Evolutionary conservation across 148 eudicot species (phyloP).

Genomic region (Oxyria digyna): DNA sequence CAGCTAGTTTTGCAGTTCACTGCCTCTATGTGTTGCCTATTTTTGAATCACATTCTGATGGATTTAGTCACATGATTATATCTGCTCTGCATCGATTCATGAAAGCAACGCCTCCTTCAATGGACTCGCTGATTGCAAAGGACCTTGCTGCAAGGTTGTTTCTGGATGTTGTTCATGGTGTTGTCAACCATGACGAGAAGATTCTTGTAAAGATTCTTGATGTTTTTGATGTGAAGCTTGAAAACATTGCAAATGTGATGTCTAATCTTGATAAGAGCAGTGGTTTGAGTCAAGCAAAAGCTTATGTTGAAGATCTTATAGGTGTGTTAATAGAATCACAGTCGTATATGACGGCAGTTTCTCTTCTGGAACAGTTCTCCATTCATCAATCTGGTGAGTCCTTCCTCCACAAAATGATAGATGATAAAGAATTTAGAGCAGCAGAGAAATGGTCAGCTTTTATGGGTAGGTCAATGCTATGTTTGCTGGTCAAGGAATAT

Average conservation of each 20-base stretch:
- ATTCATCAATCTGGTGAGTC: slow-evolving; percentile 51
- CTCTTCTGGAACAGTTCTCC: slow-evolving; percentile 61
- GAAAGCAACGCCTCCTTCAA: slow-evolving; percentile 26
- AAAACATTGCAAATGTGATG: slow-evolving; percentile 43
- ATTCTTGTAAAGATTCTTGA: slow-evolving; percentile 56
- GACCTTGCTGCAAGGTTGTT: slow-evolving; percentile 53
- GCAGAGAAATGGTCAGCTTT: slow-evolving; percentile 98
- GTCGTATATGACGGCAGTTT: slow-evolving; percentile 68
- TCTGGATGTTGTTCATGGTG: slow-evolving; percentile 36
- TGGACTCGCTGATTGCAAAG: slow-evolving; percentile 45
- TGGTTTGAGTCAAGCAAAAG: slow-evolving; percentile 28
- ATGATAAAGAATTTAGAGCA: slow-evolving; percentile 54
- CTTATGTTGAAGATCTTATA: slow-evolving; percentile 51
- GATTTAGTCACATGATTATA: slow-evolving; percentile 73
- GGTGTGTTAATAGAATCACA: slow-evolving; percentile 44
- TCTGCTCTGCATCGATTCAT: slow-evolving; percentile 57
- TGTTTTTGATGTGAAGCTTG: slow-evolving; percentile 45
- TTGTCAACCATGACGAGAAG: slow-evolving; percentile 37
- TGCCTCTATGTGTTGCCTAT: slow-evolving; percentile 74
- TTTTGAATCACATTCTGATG: slow-evolving; percentile 59
- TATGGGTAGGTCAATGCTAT: slow-evolving; percentile 68
- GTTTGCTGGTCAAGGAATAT: slow-evolving; percentile 58
- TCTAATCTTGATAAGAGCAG: slow-evolving; percentile 19
- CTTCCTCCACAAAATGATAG: slow-evolving; percentile 47
- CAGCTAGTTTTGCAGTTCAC: slow-evolving; percentile 57